phyloP scores from a whole-genome alignment of 2,329 filamentous ascomycete genomes.

The Aaosphaeria arxii region DNA sequence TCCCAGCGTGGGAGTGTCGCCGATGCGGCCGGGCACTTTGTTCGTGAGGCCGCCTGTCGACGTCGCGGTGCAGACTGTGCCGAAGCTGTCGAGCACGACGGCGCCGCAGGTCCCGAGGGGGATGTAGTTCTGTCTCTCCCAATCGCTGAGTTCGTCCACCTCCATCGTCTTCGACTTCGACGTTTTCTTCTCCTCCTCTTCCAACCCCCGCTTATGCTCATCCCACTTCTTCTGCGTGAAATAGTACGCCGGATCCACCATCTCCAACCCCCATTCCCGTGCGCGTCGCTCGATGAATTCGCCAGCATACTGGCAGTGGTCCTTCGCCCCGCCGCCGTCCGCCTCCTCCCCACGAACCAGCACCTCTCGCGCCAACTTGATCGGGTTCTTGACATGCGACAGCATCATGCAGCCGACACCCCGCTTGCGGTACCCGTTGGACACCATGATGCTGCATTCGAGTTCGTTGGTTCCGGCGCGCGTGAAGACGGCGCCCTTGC shows the following conservation, averaged over 20 bases:
- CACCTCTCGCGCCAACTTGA: slow-evolving; percentile 69
- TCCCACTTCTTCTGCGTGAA: slow-evolving; percentile 78
- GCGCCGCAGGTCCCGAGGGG: slow-evolving; percentile 84
- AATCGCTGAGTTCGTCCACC: slow-evolving; percentile 42
- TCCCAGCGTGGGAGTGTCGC: slow-evolving; percentile 80
- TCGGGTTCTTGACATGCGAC: slow-evolving; percentile 72
- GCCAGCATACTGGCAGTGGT: slow-evolving; percentile 69
- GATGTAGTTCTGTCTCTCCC: slow-evolving; percentile 64
- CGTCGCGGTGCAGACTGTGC: slow-evolving; percentile 66
- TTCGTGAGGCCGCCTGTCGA: slow-evolving; percentile 80
- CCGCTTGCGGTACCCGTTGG: slow-evolving; percentile 67
- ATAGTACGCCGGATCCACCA: slow-evolving; percentile 70
- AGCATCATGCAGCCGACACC: slow-evolving; percentile 75
- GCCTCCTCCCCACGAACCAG: slow-evolving; percentile 65
- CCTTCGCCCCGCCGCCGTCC: slow-evolving; percentile 58
- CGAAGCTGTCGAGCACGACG: slow-evolving; percentile 74
- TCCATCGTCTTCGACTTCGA: not conserved
- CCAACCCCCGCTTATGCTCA: slow-evolving; percentile 64
- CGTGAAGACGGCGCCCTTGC: slow-evolving; percentile 82
- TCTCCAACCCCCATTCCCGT: slow-evolving; percentile 63
- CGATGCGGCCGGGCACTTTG: slow-evolving; percentile 79
- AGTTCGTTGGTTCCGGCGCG: slow-evolving; percentile 79
- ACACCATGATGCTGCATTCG: slow-evolving; percentile 85
- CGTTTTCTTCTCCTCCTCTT: slow-evolving; percentile 36
- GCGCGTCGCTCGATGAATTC: slow-evolving; percentile 68